Base-by-base conservation (phyloP, 768 basidiomycete species). In the Rubroboletus satanas region DNA sequence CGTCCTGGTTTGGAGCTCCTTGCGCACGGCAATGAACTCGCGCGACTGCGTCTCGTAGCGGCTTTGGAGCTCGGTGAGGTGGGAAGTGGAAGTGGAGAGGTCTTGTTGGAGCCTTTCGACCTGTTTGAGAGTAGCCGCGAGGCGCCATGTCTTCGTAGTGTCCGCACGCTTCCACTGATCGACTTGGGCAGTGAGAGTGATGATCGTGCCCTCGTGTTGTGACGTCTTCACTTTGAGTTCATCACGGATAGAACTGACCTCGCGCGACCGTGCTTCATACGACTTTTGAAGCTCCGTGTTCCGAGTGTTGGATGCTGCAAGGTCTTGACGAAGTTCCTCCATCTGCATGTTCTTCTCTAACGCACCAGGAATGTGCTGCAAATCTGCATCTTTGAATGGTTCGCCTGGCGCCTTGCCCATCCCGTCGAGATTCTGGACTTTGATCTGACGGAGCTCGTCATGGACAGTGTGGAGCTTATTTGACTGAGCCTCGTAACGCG, bases 1-100 rank as follows among this genome's bases (percentile, higher is more conserved):
- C 26, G 26, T 26, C 3, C 3, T 26, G 26, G 3, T 26, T 26
- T 26, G 26, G 26, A 26, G 26, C 26, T 26, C 26, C 26, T 26
- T 26, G 26, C 26, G 3, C 3, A 26, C 26, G 4, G 26, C 26
- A 26, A 17, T n/a, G n/a, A 57, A 10, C 28, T 58, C 39, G 11
- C 32, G 18, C 2, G 59, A 59, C n/a, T 50, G 58, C 5, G 21
- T n/a, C 9, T 38, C 36, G 17, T 44, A 59, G 12, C 57, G 48
- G 8, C 2, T 7, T 4, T 50, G 49, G 6, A 59, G 37, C 8
- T 54, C 52, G 4, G 48, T 11, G 35, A 54, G 21, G 10, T 47
- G 46, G 11, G 38, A 37, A 1, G 39, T 32, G 37, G 28, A 47
- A 29, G 38, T 42, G 7, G 47, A 37, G 11, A 46, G 10, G 10